A percentile compares a stretch with the other conserved stretches of the same genome.
Evolutionary conservation across 2,329 filamentous ascomycete genomes (phyloP).

Genomic region (Trichoderma sp.): DNA sequence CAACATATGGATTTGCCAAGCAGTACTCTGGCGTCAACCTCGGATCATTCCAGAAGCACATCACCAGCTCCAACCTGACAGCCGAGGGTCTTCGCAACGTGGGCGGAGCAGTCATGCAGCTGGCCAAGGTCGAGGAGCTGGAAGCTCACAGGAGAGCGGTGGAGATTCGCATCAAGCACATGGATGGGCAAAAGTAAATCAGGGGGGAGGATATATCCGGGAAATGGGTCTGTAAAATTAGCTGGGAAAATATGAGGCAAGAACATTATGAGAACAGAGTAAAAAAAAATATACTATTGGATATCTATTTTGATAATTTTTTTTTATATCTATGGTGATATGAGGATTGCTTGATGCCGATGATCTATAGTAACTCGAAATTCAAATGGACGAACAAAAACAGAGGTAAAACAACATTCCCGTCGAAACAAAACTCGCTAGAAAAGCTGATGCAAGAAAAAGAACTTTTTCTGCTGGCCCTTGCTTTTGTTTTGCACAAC

Average conservation of each 20-base stretch:
- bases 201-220: background rate
- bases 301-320: background rate
- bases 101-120: slow-evolving; percentile 85
- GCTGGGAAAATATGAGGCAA: background rate
- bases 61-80: slow-evolving; percentile 89
- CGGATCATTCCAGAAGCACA: slow-evolving; percentile 94
- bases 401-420: background rate
- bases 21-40: slow-evolving; percentile 98
- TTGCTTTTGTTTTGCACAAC: background rate
- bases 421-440: background rate
- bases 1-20: slow-evolving; percentile 96
- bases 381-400: background rate
- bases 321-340: background rate
- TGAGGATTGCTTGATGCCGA: slow-evolving; percentile 11
- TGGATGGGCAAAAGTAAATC: slow-evolving; percentile 35
- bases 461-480: background rate
- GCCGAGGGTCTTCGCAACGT: slow-evolving; percentile 82
- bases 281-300: background rate
- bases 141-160: slow-evolving; percentile 91
- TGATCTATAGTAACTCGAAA: background rate
- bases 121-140: slow-evolving; percentile 90
- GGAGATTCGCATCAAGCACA: slow-evolving; percentile 68
- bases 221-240: slow-evolving; percentile 3
- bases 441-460: background rate
- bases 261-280: background rate